These are phyloP conservation scores for Torulaspora microellipsoides DNA, from an alignment of 805 yeast genomes.

Conservation along the genomic window DNA sequence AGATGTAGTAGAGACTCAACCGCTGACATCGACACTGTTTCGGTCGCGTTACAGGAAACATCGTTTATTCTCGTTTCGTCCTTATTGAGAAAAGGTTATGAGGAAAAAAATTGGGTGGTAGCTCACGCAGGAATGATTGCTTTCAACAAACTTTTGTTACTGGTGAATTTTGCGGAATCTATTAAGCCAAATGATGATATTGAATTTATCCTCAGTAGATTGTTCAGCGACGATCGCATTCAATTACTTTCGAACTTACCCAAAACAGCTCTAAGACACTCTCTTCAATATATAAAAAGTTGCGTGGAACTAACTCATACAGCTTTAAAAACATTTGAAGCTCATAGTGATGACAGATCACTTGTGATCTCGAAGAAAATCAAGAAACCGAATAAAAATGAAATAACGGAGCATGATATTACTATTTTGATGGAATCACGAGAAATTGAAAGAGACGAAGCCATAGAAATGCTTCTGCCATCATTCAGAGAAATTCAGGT, in stretches of 20 bases:
- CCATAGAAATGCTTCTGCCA: conserved; percentile 26
- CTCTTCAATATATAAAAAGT: conserved; percentile 56
- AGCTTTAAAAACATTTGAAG: conserved; percentile 62
- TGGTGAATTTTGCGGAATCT: conserved; percentile 39
- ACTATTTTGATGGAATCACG: conserved; percentile 36
- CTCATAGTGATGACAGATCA: conserved; percentile 50
- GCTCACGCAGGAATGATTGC: conserved; percentile 67
- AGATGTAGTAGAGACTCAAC: conserved; percentile 26
- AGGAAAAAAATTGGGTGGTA: conserved; percentile 49
- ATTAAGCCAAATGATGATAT: conserved; percentile 41
- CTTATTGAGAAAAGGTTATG: conserved; percentile 38
- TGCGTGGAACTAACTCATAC: conserved; percentile 62
- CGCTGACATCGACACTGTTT: conserved; percentile 40
- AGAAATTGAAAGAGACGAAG: conserved; percentile 31
- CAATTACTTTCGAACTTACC: conserved; percentile 57
- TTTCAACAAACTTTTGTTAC: conserved; percentile 55
- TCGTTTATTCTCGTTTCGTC: conserved; percentile 49
- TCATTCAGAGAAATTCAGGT: conserved; percentile 14
- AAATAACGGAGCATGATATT: conserved; percentile 31
- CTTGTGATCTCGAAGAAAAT: conserved; percentile 46
- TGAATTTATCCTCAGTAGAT: conserved; percentile 53
- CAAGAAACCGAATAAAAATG: conserved; percentile 24
- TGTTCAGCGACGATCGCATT: conserved; percentile 64
- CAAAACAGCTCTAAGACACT: conserved; percentile 55
- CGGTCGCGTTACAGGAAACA: conserved; percentile 56